Evolutionary conservation across 768 basidiomycete genomes (phyloP).

Genomic region (Lactarius indigo): DNA sequence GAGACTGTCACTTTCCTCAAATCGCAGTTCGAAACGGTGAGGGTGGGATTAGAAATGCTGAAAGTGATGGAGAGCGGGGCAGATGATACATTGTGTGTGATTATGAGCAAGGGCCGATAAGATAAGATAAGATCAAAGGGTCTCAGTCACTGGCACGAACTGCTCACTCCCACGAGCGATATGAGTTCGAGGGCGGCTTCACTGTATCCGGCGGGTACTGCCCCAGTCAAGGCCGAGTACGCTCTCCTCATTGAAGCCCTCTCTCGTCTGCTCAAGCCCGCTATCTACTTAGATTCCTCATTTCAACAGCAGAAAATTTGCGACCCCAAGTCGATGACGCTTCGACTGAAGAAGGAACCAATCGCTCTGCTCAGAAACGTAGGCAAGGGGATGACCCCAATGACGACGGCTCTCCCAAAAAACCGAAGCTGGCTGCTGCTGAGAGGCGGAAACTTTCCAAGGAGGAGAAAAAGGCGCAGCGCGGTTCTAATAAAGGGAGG

Average conservation of each 20-base stretch:
- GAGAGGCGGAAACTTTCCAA: conserved; percentile 48
- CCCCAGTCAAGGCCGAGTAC: conserved; percentile 53
- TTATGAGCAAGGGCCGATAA: too few relatives aligned
- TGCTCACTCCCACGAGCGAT: not conserved
- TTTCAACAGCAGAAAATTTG: conserved; percentile 29
- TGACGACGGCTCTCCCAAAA: conserved; percentile 30
- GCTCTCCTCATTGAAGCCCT: conserved; percentile 17
- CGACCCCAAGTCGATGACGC: conserved; percentile 46
- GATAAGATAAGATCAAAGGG: too few relatives aligned
- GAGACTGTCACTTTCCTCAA: too few relatives aligned
- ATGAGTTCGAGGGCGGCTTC: not conserved
- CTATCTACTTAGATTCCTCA: conserved; percentile 37
- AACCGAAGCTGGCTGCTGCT: conserved; percentile 31
- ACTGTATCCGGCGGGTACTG: conserved; percentile 42
- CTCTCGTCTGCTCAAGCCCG: not conserved
- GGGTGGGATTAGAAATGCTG: too few relatives aligned
- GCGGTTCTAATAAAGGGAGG: conserved; percentile 82
- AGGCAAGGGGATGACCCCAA: conserved; percentile 23
- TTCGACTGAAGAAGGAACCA: conserved; percentile 59
- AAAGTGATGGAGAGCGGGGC: too few relatives aligned
- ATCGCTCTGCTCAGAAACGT: conserved; percentile 29
- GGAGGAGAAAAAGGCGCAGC: conserved; percentile 67
- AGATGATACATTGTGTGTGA: too few relatives aligned
- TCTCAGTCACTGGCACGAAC: too few relatives aligned
- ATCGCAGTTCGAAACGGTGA: too few relatives aligned